Percentiles rank a stretch among this genome's conserved stretches.
Evolutionary conservation across 2,329 filamentous ascomycete genomes (phyloP).

Genomic region (Trichocomaceae sp.): DNA sequence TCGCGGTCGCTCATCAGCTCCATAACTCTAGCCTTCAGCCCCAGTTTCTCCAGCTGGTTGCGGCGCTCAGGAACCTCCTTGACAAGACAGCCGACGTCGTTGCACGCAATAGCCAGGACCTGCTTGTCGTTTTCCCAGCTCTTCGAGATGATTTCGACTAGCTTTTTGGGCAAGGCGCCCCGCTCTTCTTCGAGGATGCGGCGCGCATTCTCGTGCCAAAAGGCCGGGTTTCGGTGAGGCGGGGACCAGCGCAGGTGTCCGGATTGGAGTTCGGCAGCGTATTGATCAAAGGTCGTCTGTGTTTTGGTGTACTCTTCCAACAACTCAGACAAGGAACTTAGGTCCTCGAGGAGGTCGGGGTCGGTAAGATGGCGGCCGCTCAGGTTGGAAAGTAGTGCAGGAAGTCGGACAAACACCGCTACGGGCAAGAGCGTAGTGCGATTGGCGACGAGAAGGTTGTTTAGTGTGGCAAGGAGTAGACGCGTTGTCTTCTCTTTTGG

Average conservation of each 20-base stretch:
- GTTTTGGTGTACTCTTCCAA: slow-evolving; percentile 78
- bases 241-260: slow-evolving; percentile 91
- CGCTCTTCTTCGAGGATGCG: slow-evolving; percentile 79
- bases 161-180: slow-evolving; percentile 67
- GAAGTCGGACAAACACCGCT: slow-evolving; percentile 79
- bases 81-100: slow-evolving; percentile 81
- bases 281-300: slow-evolving; percentile 61
- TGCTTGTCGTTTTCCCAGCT: slow-evolving; percentile 77
- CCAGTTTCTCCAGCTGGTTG: slow-evolving; percentile 70
- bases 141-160: slow-evolving; percentile 80
- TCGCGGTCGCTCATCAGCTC: slow-evolving; percentile 86
- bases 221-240: slow-evolving; percentile 75
- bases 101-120: slow-evolving; percentile 86
- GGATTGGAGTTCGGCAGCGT: slow-evolving; percentile 73
- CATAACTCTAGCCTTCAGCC: slow-evolving; percentile 83
- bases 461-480: slow-evolving; percentile 78
- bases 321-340: slow-evolving; percentile 51
- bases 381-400: slow-evolving; percentile 53
- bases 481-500: slow-evolving; percentile 98
- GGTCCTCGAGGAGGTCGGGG: slow-evolving; percentile 44
- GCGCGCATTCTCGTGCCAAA: slow-evolving; percentile 87
- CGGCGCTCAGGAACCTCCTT: slow-evolving; percentile 84
- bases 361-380: slow-evolving; percentile 47
- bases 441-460: slow-evolving; percentile 75
- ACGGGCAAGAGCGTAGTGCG: slow-evolving; percentile 66